Evolutionary conservation across 768 basidiomycete genomes (phyloP).

Genomic region (Crucibulum laeve): DNA sequence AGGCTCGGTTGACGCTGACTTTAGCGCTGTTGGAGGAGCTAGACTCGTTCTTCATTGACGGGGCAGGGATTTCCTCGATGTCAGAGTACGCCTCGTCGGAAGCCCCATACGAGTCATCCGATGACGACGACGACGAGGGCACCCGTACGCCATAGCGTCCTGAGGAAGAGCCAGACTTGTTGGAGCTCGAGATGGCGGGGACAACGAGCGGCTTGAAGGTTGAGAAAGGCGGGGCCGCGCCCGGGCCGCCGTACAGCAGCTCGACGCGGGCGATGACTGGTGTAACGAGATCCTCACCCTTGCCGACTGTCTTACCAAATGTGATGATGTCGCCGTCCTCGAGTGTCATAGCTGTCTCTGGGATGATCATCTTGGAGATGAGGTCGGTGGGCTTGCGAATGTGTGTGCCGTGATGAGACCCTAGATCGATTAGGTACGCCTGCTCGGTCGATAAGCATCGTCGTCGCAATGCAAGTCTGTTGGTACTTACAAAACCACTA

Average conservation of each 20-base stretch:
- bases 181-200: conserved; percentile 17
- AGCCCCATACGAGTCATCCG: conserved; percentile 7
- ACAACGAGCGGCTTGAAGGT: conserved; percentile 24
- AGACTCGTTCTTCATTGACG: neutral
- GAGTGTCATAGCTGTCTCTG: conserved; percentile 54
- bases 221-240: conserved; percentile 7
- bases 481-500: conserved; percentile 56
- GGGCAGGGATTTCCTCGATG: conserved; percentile 42
- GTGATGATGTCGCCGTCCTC: conserved; percentile 68
- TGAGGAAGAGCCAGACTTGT: conserved; percentile 11
- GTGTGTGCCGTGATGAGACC: conserved; percentile 77
- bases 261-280: conserved; percentile 62
- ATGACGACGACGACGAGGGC: conserved; percentile 41
- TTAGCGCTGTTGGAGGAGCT: neutral
- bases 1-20: conserved; percentile 1
- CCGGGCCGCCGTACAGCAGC: conserved; percentile 33
- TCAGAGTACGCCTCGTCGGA: conserved; percentile 43
- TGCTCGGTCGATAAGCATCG: conserved; percentile 22
- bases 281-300: conserved; percentile 52
- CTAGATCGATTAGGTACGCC: conserved; percentile 68
- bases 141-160: conserved; percentile 58
- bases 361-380: conserved; percentile 40
- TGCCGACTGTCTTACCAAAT: conserved; percentile 74
- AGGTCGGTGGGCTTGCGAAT: conserved; percentile 50
- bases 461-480: conserved; percentile 8